Evolutionary conservation across 179 eudicot genomes (phyloP).

Genomic region (Amaranthus tricolor): DNA sequence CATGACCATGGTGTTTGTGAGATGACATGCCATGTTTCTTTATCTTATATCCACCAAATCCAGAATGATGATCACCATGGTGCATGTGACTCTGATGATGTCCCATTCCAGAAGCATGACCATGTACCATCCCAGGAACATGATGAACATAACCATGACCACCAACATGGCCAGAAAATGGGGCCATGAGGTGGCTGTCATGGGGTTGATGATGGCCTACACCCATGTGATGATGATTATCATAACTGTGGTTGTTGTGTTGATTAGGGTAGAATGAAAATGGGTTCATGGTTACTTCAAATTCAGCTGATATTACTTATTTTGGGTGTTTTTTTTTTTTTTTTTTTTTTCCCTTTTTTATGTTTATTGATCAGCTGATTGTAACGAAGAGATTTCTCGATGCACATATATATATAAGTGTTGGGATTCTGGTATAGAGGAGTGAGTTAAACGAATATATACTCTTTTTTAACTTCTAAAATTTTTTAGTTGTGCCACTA

Average conservation of each 20-base stretch:
- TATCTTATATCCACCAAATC: too few species aligned
- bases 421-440: too few species aligned
- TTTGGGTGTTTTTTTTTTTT: background rate
- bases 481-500: too few species aligned
- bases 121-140: constrained; percentile 4
- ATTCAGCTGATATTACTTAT: background rate
- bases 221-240: background rate
- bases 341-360: too few species aligned
- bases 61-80: too few species aligned
- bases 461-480: too few species aligned
- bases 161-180: background rate
- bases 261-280: background rate
- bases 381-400: background rate
- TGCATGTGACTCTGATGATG: background rate
- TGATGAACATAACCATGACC: background rate
- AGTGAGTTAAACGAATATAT: too few species aligned
- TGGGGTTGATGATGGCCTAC: background rate
- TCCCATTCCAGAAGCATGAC: background rate
- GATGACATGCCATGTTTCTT: too few species aligned
- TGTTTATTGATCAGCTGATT: background rate
- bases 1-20: background rate
- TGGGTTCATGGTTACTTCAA: background rate
- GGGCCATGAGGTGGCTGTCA: background rate
- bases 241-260: constrained; percentile 4
- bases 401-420: background rate